A percentile compares a stretch with the other conserved stretches of the same genome.
Evolutionary conservation across 176 grass and related monocot genomes (phyloP).

Genomic region (Oryza australiensis): DNA sequence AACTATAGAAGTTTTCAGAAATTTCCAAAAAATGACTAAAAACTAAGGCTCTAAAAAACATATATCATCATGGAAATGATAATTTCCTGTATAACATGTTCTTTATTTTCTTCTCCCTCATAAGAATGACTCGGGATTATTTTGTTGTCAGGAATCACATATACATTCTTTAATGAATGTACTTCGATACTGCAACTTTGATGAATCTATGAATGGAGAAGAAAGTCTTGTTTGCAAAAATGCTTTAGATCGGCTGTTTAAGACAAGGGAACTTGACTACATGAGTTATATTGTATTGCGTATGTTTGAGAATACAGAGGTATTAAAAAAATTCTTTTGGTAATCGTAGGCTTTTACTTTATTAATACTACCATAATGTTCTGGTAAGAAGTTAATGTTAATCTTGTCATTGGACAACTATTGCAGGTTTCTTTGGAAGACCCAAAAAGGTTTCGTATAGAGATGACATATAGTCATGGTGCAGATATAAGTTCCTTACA

Average conservation of each 20-base stretch:
- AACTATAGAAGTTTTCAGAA: neutral
- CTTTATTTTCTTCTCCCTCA: slow-evolving; percentile 6
- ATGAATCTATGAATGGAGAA: slow-evolving; percentile 78
- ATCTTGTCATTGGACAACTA: slow-evolving; percentile 25
- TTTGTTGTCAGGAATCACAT: slow-evolving; percentile 83
- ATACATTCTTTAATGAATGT: slow-evolving; percentile 97
- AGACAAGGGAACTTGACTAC: slow-evolving; percentile 89
- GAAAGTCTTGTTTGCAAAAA: slow-evolving; percentile 78
- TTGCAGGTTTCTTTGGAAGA: slow-evolving; percentile 81
- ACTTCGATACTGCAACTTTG: slow-evolving; percentile 87
- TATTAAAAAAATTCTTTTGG: slow-evolving; percentile 32
- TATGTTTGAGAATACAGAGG: slow-evolving; percentile 97
- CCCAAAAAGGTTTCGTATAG: slow-evolving; percentile 95
- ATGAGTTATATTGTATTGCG: slow-evolving; percentile 96
- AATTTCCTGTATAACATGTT: slow-evolving; percentile 3
- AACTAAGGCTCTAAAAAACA: neutral
- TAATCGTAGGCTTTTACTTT: neutral
- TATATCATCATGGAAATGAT: neutral
- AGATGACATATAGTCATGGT: slow-evolving; percentile 93
- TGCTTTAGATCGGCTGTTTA: slow-evolving; percentile 61
- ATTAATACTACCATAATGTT: neutral
- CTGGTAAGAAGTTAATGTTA: neutral
- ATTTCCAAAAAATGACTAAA: neutral
- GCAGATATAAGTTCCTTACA: slow-evolving; percentile 87
- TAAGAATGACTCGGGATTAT: slow-evolving; percentile 28